Evolutionary conservation across 2,329 filamentous ascomycete genomes (phyloP).

Genomic region (Xylariomycetidae sp.): DNA sequence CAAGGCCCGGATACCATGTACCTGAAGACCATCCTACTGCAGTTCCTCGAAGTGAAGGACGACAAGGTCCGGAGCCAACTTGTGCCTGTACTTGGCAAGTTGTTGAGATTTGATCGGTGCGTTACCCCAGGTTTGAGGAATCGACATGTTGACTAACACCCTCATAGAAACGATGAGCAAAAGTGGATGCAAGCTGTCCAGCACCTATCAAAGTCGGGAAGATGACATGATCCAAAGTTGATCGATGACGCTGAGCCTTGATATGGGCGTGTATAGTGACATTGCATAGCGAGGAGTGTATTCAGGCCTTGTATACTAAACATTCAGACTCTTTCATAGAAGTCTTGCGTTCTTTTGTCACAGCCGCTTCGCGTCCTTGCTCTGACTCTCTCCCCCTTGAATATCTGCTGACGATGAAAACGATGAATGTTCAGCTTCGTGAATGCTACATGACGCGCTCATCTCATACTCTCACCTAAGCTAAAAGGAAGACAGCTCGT

Average conservation of each 20-base stretch:
- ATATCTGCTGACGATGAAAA: no score
- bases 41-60: slow-evolving; percentile 78
- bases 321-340: no score
- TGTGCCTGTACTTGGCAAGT: slow-evolving; percentile 70
- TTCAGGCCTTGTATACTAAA: slow-evolving; percentile 7
- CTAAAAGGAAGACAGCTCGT: no score
- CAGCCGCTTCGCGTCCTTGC: no score
- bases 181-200: slow-evolving; percentile 79
- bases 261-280: slow-evolving; percentile 9
- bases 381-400: no score
- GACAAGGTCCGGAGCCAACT: slow-evolving; percentile 70
- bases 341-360: no score
- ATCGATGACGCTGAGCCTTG: neutral
- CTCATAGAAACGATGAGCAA: slow-evolving; percentile 62
- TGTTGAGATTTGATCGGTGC: slow-evolving; percentile 73
- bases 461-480: no score
- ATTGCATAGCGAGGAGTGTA: slow-evolving; percentile 19
- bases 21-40: slow-evolving; percentile 74
- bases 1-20: slow-evolving; percentile 53
- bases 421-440: no score
- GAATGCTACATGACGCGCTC: no score
- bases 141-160: slow-evolving; percentile 12
- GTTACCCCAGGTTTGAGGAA: slow-evolving; percentile 26
- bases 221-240: slow-evolving; percentile 10
- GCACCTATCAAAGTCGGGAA: slow-evolving; percentile 27